Evolutionary conservation across 2,329 filamentous ascomycete genomes (phyloP), one percentile per base, ranked within the genome.

Genomic region (Clonostachys solani): DNA sequence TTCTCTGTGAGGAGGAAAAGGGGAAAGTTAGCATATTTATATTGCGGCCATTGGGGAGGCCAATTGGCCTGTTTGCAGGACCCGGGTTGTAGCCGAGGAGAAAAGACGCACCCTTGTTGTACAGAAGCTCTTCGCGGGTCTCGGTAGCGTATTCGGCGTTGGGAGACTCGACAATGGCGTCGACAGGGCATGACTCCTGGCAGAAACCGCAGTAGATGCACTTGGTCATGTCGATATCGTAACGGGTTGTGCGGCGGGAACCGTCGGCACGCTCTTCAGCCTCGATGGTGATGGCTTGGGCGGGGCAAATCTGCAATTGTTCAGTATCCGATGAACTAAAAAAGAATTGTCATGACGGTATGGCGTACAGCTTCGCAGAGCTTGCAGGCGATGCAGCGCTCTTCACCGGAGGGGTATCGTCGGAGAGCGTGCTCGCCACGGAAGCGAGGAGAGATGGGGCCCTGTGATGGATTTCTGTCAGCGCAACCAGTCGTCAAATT

Each of bases 181-280:
- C 94, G 47, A 99, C 94, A 41, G 94, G 94, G 75, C 94, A 99
- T 55, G 89, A 95, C 78, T 99, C 94, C 77, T 96, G 92, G 82
- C 94, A 97, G 76, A 95, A 95, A 45, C 94, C 94, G 69, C 94
- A 97, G 83, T 97, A 99, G 72, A 99, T 99, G 77, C 94, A 99
- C 81, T 99, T 99, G 63, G 94, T 97, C 94, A 99, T 99, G 74
- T 99, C 94, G 65, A 99, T 96, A 68, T 99, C 94, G 74, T 99
- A 99, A 66, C 92, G 85, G 50, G 92, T 96, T 45, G 94, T 99
- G 65, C 94, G 84, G 71, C 94, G 85, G 63, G 89, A 95, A 54
- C 94, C 94, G 62, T 99, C 94, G 63, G 89, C 89, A 65, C 94
- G 91, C 78, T 99, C 94, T 71, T 99, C 94, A 48, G 94, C 94